These are phyloP conservation scores for Larix kaempferi DNA, from an alignment of 75 land plant genomes.

Conservation along the genomic window DNA sequence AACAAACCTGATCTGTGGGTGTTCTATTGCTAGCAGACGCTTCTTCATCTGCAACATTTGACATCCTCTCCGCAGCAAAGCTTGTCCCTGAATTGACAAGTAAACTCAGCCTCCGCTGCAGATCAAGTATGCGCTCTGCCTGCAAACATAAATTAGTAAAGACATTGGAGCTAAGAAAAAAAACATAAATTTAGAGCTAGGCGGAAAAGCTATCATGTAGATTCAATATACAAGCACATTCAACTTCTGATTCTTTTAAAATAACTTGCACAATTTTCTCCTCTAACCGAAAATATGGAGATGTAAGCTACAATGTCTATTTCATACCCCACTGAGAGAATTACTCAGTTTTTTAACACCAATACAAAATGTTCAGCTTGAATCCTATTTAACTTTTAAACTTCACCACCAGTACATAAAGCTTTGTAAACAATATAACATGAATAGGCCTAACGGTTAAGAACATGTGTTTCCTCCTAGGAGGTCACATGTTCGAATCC, in stretches of 20 bases:
- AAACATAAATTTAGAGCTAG: neutral
- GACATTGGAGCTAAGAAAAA: neutral
- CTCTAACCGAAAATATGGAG: no score
- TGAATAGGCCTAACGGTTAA: no score
- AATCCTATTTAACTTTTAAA: no score
- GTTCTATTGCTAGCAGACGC: constrained; percentile 35
- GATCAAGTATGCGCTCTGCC: constrained; percentile 80
- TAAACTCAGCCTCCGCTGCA: constrained; percentile 69
- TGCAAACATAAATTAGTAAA: constrained; percentile 21
- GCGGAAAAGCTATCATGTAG: neutral
- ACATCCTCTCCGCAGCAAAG: constrained; percentile 19
- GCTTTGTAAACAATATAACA: no score
- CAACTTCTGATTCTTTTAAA: no score
- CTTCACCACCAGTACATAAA: no score
- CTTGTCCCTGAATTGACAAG: constrained; percentile 27
- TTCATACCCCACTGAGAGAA: neutral
- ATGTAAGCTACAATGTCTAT: no score
- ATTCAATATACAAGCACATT: neutral
- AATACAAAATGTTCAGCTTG: no score
- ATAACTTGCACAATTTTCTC: no score
- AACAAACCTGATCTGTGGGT: constrained; percentile 73
- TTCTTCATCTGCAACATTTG: constrained; percentile 31
- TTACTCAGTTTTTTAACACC: neutral
- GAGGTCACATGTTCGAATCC: no score
- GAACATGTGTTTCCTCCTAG: no score